Percentiles rank a stretch among this genome's conserved stretches.
Conservation (phyloP, 768 basidiomycete species). For the Suillus americanus region DNA sequence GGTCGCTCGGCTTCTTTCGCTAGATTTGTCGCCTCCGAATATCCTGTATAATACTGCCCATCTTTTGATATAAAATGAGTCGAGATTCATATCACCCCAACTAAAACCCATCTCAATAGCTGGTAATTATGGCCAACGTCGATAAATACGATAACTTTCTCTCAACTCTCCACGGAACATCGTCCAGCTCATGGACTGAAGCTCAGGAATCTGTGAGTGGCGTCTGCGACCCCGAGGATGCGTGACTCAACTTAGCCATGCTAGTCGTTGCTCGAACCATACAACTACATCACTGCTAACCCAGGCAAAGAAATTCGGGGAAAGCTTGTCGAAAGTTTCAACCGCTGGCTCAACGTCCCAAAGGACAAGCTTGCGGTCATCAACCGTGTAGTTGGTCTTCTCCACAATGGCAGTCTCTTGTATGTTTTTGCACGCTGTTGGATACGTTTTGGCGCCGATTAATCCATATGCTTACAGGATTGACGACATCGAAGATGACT, state of each 20-base stretch:
- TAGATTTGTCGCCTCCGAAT: slow-evolving; percentile 6
- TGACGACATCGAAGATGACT: slow-evolving; percentile 95
- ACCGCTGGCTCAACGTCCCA: slow-evolving; percentile 88
- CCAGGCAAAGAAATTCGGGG: slow-evolving; percentile 92
- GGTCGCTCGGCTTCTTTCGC: not conserved
- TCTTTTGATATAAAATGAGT: not conserved
- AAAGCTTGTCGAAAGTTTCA: slow-evolving; percentile 88
- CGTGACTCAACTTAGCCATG: not conserved
- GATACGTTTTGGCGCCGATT: not conserved
- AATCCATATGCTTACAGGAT: slow-evolving; percentile 50
- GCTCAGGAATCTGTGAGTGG: slow-evolving; percentile 26
- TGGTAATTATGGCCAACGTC: not conserved
- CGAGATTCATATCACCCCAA: not conserved
- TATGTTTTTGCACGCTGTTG: slow-evolving; percentile 33
- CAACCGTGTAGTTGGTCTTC: slow-evolving; percentile 78
- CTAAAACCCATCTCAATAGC: not conserved
- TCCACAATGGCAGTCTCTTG: slow-evolving; percentile 94
- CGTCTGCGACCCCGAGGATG: not conserved
- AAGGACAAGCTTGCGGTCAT: slow-evolving; percentile 69
- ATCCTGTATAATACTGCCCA: not conserved
- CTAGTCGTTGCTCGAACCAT: slow-evolving; percentile 79
- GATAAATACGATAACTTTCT: slow-evolving; percentile 44
- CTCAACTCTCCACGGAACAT: slow-evolving; percentile 28
- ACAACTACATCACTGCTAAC: slow-evolving; percentile 75
- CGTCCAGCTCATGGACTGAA: slow-evolving; percentile 19